Percentiles rank a stretch among this genome's conserved stretches.
Conservation (phyloP, 352 stramenopile genomes). For the Elongisporangium prolatum region DNA sequence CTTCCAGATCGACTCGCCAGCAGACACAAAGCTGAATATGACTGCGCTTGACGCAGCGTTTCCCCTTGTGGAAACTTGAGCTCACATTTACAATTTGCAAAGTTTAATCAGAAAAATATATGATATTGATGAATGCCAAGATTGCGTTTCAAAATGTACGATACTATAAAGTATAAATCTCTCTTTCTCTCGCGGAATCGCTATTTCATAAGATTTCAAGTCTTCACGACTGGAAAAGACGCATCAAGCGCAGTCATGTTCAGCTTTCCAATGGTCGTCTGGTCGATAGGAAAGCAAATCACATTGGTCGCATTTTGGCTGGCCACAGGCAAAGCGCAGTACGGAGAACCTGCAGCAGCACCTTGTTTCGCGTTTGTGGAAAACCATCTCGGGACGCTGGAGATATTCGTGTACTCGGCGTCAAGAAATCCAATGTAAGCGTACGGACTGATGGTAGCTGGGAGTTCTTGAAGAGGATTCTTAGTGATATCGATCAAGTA, state of each 20-base stretch:
- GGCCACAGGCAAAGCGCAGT: not conserved
- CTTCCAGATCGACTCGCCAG: too few relatives aligned
- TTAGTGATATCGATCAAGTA: not conserved
- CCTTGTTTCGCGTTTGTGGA: not conserved
- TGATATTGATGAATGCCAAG: too few relatives aligned
- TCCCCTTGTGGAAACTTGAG: too few relatives aligned
- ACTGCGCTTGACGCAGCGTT: too few relatives aligned
- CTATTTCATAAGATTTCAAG: not conserved
- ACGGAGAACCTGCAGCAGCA: not conserved
- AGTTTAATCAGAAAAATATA: too few relatives aligned
- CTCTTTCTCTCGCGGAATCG: too few relatives aligned
- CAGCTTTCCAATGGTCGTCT: not conserved
- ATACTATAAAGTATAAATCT: too few relatives aligned
- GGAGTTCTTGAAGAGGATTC: not conserved
- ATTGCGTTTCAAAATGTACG: too few relatives aligned
- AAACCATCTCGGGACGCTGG: not conserved
- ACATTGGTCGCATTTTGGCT: not conserved
- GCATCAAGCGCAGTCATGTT: not conserved
- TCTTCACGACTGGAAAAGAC: not conserved
- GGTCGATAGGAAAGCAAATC: not conserved
- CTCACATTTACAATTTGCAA: too few relatives aligned
- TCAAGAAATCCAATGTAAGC: not conserved
- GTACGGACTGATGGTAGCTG: not conserved
- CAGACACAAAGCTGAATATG: too few relatives aligned
- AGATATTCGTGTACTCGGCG: not conserved